Evolutionary conservation across 306 rosid species (phyloP).

Genomic region (Fragaria vesca): DNA sequence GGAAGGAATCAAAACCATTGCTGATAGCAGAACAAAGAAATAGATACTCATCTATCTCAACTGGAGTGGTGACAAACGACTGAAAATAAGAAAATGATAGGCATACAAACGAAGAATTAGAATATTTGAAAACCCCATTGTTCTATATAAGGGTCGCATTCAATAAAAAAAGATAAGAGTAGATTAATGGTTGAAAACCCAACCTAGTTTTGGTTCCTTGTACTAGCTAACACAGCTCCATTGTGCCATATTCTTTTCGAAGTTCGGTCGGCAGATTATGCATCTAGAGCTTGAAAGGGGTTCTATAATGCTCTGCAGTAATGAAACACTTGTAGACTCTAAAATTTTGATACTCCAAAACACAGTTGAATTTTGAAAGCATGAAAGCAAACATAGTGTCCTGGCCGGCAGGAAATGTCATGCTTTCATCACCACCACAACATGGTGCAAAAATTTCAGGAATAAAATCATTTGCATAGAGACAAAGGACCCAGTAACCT

Average conservation of each 20-base stretch:
- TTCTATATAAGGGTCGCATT: neutral
- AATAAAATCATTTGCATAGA: constrained; percentile 44
- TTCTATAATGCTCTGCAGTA: no score
- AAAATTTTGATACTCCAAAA: no score
- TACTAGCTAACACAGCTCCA: neutral
- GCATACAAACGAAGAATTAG: neutral
- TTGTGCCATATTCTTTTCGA: neutral
- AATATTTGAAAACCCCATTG: neutral
- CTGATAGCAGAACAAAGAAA: neutral
- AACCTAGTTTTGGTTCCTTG: neutral
- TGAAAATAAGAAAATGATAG: neutral
- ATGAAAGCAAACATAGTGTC: neutral
- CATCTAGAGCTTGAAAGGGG: neutral
- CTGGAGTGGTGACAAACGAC: neutral
- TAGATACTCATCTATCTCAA: neutral
- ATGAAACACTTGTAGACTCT: no score
- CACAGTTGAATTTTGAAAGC: neutral
- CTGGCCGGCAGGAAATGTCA: neutral
- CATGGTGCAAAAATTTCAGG: constrained; percentile 31
- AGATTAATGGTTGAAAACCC: neutral
- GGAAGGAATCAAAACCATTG: neutral
- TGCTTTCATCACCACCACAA: constrained; percentile 15
- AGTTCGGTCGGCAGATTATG: neutral
- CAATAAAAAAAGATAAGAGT: neutral
- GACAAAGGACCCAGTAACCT: constrained; percentile 33